These are phyloP conservation scores for Epichloe gansuensis DNA, from an alignment of 2,329 filamentous ascomycete species.

Conservation along the genomic window DNA sequence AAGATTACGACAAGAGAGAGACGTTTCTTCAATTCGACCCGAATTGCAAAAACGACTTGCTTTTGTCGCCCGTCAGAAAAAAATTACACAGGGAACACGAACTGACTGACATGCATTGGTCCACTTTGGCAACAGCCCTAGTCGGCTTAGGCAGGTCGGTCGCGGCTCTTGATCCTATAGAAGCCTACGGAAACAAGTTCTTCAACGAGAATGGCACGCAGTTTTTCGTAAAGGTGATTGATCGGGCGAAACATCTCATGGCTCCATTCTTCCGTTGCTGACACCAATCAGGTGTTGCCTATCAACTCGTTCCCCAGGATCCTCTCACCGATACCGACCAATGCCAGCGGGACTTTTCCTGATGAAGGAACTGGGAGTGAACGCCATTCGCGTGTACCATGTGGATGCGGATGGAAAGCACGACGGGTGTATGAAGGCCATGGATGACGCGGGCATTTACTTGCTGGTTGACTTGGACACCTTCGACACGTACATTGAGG, in stretches of 20 bases:
- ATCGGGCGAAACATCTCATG: neutral
- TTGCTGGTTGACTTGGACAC: conserved; percentile 74
- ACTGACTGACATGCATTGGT: conserved; percentile 25
- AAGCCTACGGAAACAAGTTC: conserved; percentile 65
- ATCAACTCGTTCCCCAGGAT: conserved; percentile 53
- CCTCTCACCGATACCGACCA: conserved; percentile 66
- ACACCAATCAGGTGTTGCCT: conserved; percentile 52
- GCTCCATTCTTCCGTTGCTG: neutral
- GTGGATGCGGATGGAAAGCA: conserved; percentile 64
- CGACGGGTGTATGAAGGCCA: conserved; percentile 66
- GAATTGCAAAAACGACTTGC: neutral
- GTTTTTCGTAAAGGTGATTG: conserved; percentile 64
- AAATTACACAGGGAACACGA: neutral
- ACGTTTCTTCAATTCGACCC: neutral
- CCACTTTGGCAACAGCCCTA: conserved; percentile 22
- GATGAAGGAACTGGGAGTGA: conserved; percentile 72
- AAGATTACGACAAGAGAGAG: neutral
- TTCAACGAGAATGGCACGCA: conserved; percentile 71
- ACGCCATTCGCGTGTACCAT: conserved; percentile 80
- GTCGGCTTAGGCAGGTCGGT: conserved; percentile 21
- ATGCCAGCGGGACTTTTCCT: conserved; percentile 63
- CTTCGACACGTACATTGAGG: conserved; percentile 55
- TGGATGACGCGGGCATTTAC: conserved; percentile 73
- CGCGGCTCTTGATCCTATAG: conserved; percentile 35
- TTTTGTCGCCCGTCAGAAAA: neutral